Conservation (phyloP, 2,329 filamentous ascomycete genomes). For the Nigrospora oryzae region DNA sequence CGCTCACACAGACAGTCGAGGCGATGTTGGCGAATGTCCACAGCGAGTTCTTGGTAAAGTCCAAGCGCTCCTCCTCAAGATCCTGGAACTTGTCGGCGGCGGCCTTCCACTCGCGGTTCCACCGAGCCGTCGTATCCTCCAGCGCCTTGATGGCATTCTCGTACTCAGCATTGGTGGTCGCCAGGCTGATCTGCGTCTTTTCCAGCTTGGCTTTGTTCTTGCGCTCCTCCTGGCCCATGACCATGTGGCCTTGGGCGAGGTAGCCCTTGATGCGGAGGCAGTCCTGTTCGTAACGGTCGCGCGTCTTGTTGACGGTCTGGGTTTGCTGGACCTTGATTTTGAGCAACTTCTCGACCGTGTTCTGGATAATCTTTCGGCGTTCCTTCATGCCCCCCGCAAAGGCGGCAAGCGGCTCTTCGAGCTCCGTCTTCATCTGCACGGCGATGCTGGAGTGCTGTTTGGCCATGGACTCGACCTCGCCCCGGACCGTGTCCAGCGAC, state of each 20-base stretch:
- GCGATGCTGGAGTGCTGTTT: constrained; percentile 90
- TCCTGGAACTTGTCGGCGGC: constrained; percentile 99
- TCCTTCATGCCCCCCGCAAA: constrained; percentile 96
- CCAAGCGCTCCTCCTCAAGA: constrained; percentile 89
- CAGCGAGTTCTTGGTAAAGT: constrained; percentile 94
- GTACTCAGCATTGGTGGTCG: constrained; percentile 85
- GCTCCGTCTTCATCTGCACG: constrained; percentile 87
- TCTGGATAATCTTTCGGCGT: constrained; percentile 90
- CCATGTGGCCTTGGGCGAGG: constrained; percentile 97
- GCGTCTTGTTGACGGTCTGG: constrained; percentile 83
- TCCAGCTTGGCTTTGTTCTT: constrained; percentile 99
- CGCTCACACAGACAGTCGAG: constrained; percentile 94
- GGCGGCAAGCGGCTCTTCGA: constrained; percentile 86
- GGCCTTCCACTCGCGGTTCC: constrained; percentile 98
- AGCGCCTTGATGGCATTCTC: constrained; percentile 86
- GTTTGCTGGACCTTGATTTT: constrained; percentile 94
- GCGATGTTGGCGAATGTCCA: constrained; percentile 98
- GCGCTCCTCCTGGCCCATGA: constrained; percentile 97
- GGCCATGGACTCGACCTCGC: constrained; percentile 85
- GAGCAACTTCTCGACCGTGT: constrained; percentile 84
- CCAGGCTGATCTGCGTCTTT: constrained; percentile 95
- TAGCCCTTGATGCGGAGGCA: constrained; percentile 98
- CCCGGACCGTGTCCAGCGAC: constrained; percentile 80
- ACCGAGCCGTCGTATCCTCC: constrained; percentile 88
- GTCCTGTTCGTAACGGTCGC: constrained; percentile 94